phyloP scores from a whole-genome alignment of 176 grass and related monocot genomes.

The Avena eriantha region DNA sequence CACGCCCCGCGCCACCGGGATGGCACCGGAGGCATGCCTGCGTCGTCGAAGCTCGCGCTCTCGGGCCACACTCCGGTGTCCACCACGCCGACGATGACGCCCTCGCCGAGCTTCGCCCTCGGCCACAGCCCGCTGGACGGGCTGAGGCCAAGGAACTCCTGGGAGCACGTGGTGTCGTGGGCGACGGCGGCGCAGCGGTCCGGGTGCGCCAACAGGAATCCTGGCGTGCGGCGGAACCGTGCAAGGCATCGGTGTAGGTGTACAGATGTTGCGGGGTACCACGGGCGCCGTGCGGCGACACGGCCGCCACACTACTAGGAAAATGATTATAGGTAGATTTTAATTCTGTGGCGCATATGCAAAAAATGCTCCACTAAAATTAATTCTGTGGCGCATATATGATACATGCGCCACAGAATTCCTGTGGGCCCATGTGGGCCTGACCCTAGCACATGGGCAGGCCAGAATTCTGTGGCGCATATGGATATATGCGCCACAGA shows the following conservation, averaged over 20 bases:
- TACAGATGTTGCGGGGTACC: neutral
- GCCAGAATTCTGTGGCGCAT: too few species aligned
- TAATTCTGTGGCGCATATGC: too few species aligned
- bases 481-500: too few species aligned
- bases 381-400: too few species aligned
- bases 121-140: conserved; percentile 31
- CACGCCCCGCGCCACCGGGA: conserved; percentile 50
- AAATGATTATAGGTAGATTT: too few species aligned
- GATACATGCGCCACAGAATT: too few species aligned
- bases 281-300: neutral
- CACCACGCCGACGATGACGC: conserved; percentile 54
- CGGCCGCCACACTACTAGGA: too few species aligned
- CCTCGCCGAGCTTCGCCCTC: too few species aligned
- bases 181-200: neutral
- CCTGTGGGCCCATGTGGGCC: too few species aligned
- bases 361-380: too few species aligned
- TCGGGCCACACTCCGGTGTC: conserved; percentile 47
- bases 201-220: conserved; percentile 40
- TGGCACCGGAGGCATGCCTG: conserved; percentile 39
- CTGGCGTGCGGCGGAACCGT: conserved; percentile 33
- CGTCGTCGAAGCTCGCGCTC: conserved; percentile 52
- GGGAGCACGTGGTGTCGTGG: conserved; percentile 51
- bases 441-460: too few species aligned
- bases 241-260: conserved; percentile 43
- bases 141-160: conserved; percentile 45